Base-by-base conservation (phyloP, 768 basidiomycete genomes). In the Ephemerocybe angulata region DNA sequence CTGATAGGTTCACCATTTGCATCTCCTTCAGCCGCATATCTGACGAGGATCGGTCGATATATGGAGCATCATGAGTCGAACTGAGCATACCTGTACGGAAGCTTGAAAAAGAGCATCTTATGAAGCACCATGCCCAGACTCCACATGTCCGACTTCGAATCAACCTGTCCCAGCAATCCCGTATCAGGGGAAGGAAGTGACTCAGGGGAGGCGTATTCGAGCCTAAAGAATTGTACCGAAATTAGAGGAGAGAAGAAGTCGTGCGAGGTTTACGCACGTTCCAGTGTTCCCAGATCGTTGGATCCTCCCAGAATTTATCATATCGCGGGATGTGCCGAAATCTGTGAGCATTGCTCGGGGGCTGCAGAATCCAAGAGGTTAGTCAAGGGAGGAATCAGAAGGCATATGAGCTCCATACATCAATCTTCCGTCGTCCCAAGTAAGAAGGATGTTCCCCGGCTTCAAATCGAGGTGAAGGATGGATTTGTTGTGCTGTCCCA, bases 91-190 rank as follows among this genome's bases (percentile, higher is more conserved):
- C 76, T 76, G 64, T 93, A 98, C 0, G 96, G 95, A 19, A 96
- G 70, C 30, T 83, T 82, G 72, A 98, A 93, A 73, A 97, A 98
- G 1, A 96, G 72, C 57, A 98, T 78, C 63, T 93, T 95, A 74
- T 98, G 86, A 17, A 98, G 77, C 53, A 98, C 91, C 88, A 98
- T 93, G 58, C 95, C 95, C 15, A 98, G 77, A 4, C 91, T 92
- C 95, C 96, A 98, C 86, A 97, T 93, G 65, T 98, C 95, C 3
- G 90, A 82, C 64, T 94, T 94, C 0, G 92, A 91, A 62, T 91
- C 88, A 2, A 92, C 78, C 43, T 88, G 85, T 7, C 74, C 76
- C 7, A 90, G 81, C 21, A 78, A 68, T 0, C 90, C 90, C 0
- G 83, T 86, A 5, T 74, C 69, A 13, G 81, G 84, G 0, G 84